Conservation (phyloP, 352 stramenopile species). For the Aphanomyces astaci region DNA sequence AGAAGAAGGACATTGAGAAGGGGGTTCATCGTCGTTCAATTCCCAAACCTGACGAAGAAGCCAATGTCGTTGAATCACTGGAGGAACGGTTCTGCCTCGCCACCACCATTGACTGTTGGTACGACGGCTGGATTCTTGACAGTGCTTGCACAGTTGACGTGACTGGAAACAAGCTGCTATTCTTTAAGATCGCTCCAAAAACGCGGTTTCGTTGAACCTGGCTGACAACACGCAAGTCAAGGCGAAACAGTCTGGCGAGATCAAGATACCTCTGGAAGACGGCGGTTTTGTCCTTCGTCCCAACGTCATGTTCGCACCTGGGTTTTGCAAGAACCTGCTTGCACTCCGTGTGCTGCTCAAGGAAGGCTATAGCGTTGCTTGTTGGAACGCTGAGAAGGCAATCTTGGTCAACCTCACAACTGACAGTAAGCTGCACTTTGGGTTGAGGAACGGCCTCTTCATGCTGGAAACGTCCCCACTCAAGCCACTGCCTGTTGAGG, state of each 20-base stretch:
- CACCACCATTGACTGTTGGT: not conserved
- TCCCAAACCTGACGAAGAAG: not conserved
- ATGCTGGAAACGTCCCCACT: too few relatives aligned
- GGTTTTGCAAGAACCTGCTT: not conserved
- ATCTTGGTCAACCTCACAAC: not conserved
- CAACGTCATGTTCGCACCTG: not conserved
- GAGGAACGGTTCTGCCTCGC: not conserved
- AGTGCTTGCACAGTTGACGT: not conserved
- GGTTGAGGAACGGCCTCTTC: too few relatives aligned
- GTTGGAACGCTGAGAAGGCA: not conserved
- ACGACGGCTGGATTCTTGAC: constrained; percentile 1
- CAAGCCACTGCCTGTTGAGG: too few relatives aligned
- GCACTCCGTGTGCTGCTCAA: not conserved
- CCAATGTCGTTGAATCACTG: not conserved
- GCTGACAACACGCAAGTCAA: not conserved
- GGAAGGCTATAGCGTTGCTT: not conserved
- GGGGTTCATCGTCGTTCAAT: not conserved
- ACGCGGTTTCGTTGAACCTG: not conserved
- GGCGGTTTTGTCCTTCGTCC: not conserved
- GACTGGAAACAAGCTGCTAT: not conserved
- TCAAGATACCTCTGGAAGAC: not conserved
- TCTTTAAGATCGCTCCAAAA: not conserved
- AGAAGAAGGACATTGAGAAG: not conserved
- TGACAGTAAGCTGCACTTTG: too few relatives aligned
- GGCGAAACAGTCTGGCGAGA: not conserved